Evolutionary conservation across 495 filamentous ascomycete genomes (phyloP), one percentile per base, ranked within the genome.

Genomic region (Xanthoparmelia taractica): DNA sequence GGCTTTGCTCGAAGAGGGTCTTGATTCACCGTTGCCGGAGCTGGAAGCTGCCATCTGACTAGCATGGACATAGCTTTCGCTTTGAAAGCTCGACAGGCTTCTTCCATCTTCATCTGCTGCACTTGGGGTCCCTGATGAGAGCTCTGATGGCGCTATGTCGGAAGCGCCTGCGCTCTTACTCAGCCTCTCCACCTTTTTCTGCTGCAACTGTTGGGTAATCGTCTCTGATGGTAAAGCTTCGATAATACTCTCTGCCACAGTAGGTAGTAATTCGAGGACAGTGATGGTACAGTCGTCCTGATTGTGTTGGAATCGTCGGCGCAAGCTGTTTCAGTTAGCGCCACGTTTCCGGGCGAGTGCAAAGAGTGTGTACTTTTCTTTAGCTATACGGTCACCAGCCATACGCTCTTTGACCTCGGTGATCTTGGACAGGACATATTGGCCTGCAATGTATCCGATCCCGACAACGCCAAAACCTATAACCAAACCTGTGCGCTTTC

Each of bases 241-340:
- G 63, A 96, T 77, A 65, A 98, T 91, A 69, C 96, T 88, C 63
- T 93, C 84, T 11, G 91, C 90, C 8, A 91, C 90, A 38, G 91
- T 94, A 2, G 95, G 95, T 15, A 98, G 80, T 59, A 98, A 80
- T n/a, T 91, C 94, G 20, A 96, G 86, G 31, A 97, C 90, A n/a
- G 94, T 98, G 73, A 90, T 96, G 55, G 92, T 96, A 74, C 94
- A 98, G 75, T 97, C 95, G 72, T 96, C 93, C 69, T 98, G 94
- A 71, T 98, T 97, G 73, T 97, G 94, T 73, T 97, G 89, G 78
- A 98, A 98, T 67, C 94, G 87, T 61, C 94, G 88, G 55, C 92
- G 90, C 66, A 98, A 80, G 75, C 94, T 97, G n/a, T 25, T n/a
- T 64, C 61, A 67, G 57, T 63, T 45, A 57, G 34, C 25, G 55